Evolutionary conservation across 495 filamentous ascomycete species (phyloP), one percentile per base, ranked within the genome.

Genomic region (Hypoxylon lienhwacheense): DNA sequence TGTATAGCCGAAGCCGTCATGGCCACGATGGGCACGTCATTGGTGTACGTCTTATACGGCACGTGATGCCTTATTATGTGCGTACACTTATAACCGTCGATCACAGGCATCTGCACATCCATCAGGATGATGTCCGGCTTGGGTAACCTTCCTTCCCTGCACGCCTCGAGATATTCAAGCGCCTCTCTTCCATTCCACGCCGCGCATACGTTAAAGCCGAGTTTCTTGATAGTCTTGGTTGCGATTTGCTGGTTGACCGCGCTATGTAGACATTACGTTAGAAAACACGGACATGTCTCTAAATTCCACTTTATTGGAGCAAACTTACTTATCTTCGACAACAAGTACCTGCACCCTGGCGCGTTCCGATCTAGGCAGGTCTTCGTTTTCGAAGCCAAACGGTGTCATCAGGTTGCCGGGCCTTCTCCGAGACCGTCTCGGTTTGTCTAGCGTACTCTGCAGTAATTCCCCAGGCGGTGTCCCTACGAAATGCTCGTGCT

Each of bases 71-170:
- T 74, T 17, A 93, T 81, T 22, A 82, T 75, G n/a, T 84, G 83
- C 0, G 88, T 90, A 24, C 87, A 85, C 22, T 78, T 73, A 59
- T 91, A 92, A 1, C 89, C 89, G 55, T 91, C 88, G 51, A 91
- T 81, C 11, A 90, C 74, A 3, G 88, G 86, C 87, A 93, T 91
- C 66, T 91, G 87, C 0, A 91, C 82, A 59, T 95, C 88, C 89
- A 95, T 93, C 5, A 92, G 76, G 36, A 92, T 88, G n/a, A 92
- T 85, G 55, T 92, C 81, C 1, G 87, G 82, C 42, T 73, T 78
- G 6, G 72, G 67, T 28, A 78, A 65, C 19, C 28, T 66, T 8
- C 75, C 70, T 2, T 60, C 35, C 22, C 66, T 51, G 16, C 72
- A 67, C 4, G 61, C 69, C 4, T 53, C 46, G 19, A 87, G 60